Evolutionary conservation across 1,139 yeast genomes (phyloP), one percentile per base, ranked within the genome.

Genomic region (Zygotorulaspora mrakii): DNA sequence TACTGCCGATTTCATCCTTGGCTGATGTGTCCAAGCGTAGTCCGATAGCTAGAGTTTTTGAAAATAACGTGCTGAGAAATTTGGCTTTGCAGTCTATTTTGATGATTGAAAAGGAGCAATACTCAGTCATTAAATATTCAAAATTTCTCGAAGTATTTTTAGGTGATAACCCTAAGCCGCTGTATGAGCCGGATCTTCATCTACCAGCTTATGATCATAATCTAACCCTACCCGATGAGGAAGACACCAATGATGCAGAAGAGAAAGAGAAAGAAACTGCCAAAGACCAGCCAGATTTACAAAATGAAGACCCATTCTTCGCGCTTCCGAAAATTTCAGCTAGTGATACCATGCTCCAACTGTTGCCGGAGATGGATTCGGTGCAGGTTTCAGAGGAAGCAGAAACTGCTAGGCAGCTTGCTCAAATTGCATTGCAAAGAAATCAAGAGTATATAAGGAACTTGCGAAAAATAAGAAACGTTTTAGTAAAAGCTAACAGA

Each of bases 381-480:
- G 76, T 76, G 1, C 57, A 71, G 10, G 55, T 65, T n/a, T 64
- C 69, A 1, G 80, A 75, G 25, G 72, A 71, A 17, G 79, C 83
- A 2, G 84, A 79, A 49, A 82, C 77, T 35, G 70, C 82, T 1
- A 67, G 87, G 42, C 86, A 81, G 56, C 61, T 79, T 42, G 71
- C 82, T 3, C 87, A 81, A 49, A 77, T 82, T 34, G 84, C 84
- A 0, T 65, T 87, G 37, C 97, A 91, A 64, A 73, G 96, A 57
- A 87, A 87, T 55, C 89, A 86, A 59, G 97, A 91, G 62, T 89
- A 83, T 59, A 82, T 88, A 40, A 74, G 94, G 54, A 84, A 88
- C 48, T 69, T 91, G 59, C 69, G 77, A 17, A 75, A 71, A 30
- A 74, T 91, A 33, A 73, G 96, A 50, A 74, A 74, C 54, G 94